These are phyloP conservation scores for Phenoliferia sp. DNA, from an alignment of 1,284 basidiomycete genomes.

Conservation along the genomic window DNA sequence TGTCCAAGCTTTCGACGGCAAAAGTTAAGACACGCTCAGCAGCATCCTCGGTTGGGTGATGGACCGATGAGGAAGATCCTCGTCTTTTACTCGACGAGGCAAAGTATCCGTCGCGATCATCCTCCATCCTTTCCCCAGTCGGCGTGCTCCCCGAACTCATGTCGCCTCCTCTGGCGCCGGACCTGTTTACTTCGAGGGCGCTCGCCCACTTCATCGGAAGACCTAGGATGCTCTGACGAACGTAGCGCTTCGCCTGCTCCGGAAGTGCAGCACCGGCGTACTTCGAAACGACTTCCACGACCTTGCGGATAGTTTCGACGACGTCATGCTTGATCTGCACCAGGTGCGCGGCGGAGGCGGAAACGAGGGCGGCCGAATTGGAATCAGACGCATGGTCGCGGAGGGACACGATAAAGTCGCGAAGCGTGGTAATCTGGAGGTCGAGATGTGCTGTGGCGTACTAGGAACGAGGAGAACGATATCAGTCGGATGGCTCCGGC, in stretches of 20 bases:
- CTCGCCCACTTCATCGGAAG: constrained; percentile 74
- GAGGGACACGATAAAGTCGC: constrained; percentile 70
- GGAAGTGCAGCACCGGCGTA: constrained; percentile 80
- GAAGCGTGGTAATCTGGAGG: constrained; percentile 74
- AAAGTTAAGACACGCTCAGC: constrained; percentile 76
- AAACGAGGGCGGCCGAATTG: constrained; percentile 47
- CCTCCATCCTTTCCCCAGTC: constrained; percentile 20
- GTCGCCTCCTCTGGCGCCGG: not conserved
- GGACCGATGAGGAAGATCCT: constrained; percentile 5
- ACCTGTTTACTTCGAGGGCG: constrained; percentile 32
- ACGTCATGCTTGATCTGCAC: constrained; percentile 71
- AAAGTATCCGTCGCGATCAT: not conserved
- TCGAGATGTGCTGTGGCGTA: constrained; percentile 85
- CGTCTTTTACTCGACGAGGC: not conserved
- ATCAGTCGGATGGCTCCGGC: not conserved
- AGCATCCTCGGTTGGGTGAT: constrained; percentile 56
- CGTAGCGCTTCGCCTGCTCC: constrained; percentile 70
- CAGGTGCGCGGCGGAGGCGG: constrained; percentile 58
- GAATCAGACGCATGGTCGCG: constrained; percentile 40
- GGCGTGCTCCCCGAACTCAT: constrained; percentile 21
- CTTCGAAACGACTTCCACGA: constrained; percentile 78
- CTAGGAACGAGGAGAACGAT: constrained; percentile 44
- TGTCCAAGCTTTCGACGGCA: constrained; percentile 84
- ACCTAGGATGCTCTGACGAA: constrained; percentile 72
- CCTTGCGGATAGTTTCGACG: constrained; percentile 77